These are phyloP conservation scores for Carallia brachiata DNA, from an alignment of 345 rosid species.

Conservation along the genomic window DNA sequence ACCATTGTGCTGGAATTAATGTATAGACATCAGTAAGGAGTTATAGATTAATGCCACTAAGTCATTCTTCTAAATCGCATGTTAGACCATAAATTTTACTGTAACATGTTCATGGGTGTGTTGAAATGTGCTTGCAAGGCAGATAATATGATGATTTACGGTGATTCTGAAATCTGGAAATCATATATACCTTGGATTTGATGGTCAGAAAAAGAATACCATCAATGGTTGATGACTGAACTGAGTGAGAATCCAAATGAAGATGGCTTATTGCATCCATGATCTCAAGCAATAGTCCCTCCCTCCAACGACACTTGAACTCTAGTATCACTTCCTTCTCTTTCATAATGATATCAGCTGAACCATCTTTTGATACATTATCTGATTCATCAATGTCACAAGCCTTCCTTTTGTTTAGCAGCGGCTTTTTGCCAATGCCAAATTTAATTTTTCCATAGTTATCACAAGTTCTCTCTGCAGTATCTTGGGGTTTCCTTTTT, in stretches of 20 bases:
- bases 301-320: constrained; percentile 74
- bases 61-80: background rate
- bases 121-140: background rate
- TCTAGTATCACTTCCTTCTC: constrained; percentile 61
- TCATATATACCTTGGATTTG: constrained; percentile 57
- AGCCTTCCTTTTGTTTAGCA: constrained; percentile 58
- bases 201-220: constrained; percentile 64
- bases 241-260: constrained; percentile 69
- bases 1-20: constrained; percentile 58
- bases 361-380: constrained; percentile 32
- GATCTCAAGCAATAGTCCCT: constrained; percentile 73
- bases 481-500: constrained; percentile 46
- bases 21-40: background rate
- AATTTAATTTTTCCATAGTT: constrained; percentile 40
- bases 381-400: constrained; percentile 34
- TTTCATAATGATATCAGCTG: constrained; percentile 34
- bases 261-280: constrained; percentile 64
- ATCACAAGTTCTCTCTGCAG: constrained; percentile 58
- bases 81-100: background rate
- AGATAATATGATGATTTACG: background rate
- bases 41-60: background rate
- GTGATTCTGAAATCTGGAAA: background rate
- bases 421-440: constrained; percentile 23
- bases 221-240: constrained; percentile 61
- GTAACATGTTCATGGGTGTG: background rate